phyloP scores from a whole-genome alignment of 1,284 basidiomycete genomes.

The Pyrrhoderma lamaoense region DNA sequence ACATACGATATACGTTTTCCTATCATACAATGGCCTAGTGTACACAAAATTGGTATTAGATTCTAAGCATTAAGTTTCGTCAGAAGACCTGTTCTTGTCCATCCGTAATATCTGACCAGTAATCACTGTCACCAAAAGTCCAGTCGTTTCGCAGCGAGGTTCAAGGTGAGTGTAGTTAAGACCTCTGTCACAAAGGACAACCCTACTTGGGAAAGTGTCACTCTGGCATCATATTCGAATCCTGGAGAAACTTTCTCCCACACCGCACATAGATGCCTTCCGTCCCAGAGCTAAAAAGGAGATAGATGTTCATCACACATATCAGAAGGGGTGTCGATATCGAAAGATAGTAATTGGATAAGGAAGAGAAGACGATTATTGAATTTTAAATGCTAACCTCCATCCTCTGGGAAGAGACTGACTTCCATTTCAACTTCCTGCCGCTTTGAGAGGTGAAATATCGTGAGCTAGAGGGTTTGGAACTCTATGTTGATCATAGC shows the following conservation, averaged over 20 bases:
- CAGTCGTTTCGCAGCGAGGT: conserved; percentile 14
- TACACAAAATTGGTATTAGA: too few species aligned
- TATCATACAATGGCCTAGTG: too few species aligned
- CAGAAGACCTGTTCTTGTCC: too few species aligned
- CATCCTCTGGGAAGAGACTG: conserved; percentile 43
- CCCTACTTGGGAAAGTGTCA: conserved; percentile 12
- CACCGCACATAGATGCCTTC: conserved; percentile 12
- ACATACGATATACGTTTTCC: too few species aligned
- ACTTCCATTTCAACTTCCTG: conserved; percentile 64
- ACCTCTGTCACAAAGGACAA: conserved; percentile 16
- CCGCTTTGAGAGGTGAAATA: conserved; percentile 64
- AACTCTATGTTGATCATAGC: not conserved
- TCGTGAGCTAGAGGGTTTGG: conserved; percentile 41
- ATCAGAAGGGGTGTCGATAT: not conserved
- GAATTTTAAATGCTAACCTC: conserved; percentile 50
- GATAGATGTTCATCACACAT: conserved; percentile 2
- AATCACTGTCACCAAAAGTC: conserved; percentile 13
- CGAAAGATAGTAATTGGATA: conserved; percentile 2
- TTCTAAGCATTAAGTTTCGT: too few species aligned
- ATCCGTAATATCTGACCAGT: too few species aligned
- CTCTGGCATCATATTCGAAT: conserved; percentile 16
- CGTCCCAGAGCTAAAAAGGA: conserved; percentile 16
- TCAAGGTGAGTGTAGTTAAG: conserved; percentile 18
- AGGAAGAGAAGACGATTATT: conserved; percentile 20
- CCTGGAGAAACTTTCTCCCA: conserved; percentile 16